Evolutionary conservation across 1,284 basidiomycete genomes (phyloP).

Genomic region (Leccinum solheimii): DNA sequence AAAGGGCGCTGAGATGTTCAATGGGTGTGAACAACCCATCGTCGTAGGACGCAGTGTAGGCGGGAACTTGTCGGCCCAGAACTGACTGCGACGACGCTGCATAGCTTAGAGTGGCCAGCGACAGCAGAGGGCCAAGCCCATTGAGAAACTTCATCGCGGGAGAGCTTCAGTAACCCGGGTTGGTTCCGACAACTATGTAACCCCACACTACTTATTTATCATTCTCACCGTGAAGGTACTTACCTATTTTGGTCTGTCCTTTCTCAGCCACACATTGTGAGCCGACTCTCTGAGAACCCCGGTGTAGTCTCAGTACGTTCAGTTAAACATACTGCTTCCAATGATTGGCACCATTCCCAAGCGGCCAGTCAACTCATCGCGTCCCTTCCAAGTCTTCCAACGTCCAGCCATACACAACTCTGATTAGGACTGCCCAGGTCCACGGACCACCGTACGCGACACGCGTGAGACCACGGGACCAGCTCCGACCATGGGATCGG

Average conservation of each 20-base stretch:
- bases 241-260: background rate
- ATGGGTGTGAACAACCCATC: slow-evolving; percentile 30
- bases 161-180: background rate
- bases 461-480: too few species aligned
- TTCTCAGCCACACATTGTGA: background rate
- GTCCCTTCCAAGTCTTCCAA: too few species aligned
- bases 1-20: slow-evolving; percentile 40
- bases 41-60: slow-evolving; percentile 19
- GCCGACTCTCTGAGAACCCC: too few species aligned
- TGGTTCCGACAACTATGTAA: background rate
- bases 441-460: too few species aligned
- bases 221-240: background rate
- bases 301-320: too few species aligned
- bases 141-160: slow-evolving; percentile 14
- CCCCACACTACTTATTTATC: background rate
- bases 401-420: too few species aligned
- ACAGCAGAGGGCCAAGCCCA: slow-evolving; percentile 16
- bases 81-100: slow-evolving; percentile 21
- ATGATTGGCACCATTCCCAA: too few species aligned
- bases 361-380: too few species aligned
- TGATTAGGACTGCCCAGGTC: too few species aligned
- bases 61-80: slow-evolving; percentile 4
- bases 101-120: slow-evolving; percentile 15
- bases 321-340: too few species aligned
- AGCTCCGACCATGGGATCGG: too few species aligned